These are phyloP conservation scores for Oenanthe javanica DNA, from an alignment of 140 eudicot species.

Conservation along the genomic window DNA sequence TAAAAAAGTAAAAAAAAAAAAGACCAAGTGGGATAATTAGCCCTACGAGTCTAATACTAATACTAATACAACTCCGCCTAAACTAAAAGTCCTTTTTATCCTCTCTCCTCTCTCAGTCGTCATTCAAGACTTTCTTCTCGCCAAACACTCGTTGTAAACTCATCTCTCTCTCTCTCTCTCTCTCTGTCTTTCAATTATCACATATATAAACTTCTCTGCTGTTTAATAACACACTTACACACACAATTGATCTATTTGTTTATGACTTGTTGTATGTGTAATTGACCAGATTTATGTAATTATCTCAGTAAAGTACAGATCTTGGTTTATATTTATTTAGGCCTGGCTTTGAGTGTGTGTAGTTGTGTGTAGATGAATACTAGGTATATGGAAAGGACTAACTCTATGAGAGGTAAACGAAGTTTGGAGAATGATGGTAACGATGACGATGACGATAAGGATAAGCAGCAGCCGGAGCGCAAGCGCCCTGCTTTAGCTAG, in stretches of 20 bases:
- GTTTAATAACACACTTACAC: neutral
- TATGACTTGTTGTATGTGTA: neutral
- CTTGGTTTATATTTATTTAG: constrained; percentile 5
- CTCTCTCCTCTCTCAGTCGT: neutral
- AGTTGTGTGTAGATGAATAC: constrained; percentile 59
- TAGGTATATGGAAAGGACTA: constrained; percentile 81
- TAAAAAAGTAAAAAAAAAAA: too few relatives aligned
- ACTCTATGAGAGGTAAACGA: constrained; percentile 77
- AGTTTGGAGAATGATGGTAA: constrained; percentile 45
- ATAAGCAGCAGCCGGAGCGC: constrained; percentile 55
- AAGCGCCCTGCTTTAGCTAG: constrained; percentile 97
- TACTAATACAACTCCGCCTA: neutral
- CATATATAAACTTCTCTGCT: neutral
- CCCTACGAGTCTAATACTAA: neutral
- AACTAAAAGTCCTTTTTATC: neutral
- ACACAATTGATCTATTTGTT: neutral
- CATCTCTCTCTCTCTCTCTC: neutral
- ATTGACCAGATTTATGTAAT: neutral
- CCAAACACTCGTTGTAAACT: neutral
- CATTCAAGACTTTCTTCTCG: neutral
- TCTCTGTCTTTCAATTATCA: neutral
- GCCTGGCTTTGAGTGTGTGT: constrained; percentile 9
- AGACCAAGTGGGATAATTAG: neutral
- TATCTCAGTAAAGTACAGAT: neutral
- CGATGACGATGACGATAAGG: constrained; percentile 47